These are phyloP conservation scores for Eimeria necatrix DNA, from an alignment of 169 alveolate species.

Conservation along the genomic window DNA sequence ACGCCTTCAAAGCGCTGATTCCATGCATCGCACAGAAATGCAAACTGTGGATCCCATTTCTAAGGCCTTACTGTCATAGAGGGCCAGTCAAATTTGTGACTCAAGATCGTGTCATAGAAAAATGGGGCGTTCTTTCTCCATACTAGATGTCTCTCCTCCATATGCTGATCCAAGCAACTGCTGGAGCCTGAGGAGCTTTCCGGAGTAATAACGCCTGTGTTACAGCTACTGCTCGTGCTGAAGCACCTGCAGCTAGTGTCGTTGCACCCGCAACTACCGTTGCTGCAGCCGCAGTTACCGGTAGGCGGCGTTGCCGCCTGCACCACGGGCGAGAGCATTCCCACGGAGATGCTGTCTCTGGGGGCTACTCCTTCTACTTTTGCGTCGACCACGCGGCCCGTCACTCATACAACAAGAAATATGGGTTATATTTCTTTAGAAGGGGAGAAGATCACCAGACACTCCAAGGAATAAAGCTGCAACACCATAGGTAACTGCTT, in stretches of 20 bases:
- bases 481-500: too few relatives aligned
- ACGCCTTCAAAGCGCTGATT: too few relatives aligned
- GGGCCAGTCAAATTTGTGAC: constrained; percentile 81
- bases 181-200: constrained; percentile 28
- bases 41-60: neutral
- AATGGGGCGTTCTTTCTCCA: constrained; percentile 80
- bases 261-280: constrained; percentile 38
- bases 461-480: too few relatives aligned
- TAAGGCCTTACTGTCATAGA: constrained; percentile 72
- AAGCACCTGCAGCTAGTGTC: constrained; percentile 34
- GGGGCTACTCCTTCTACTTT: too few relatives aligned
- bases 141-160: constrained; percentile 72
- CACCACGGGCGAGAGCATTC: constrained; percentile 34
- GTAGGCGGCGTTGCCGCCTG: constrained; percentile 43
- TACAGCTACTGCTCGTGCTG: neutral
- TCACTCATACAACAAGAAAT: too few relatives aligned
- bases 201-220: neutral
- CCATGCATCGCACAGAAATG: neutral
- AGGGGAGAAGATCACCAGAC: too few relatives aligned
- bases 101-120: constrained; percentile 62
- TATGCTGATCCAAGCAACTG: constrained; percentile 50
- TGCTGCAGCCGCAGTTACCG: constrained; percentile 37
- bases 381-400: too few relatives aligned
- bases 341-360: too few relatives aligned
- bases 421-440: too few relatives aligned